These are phyloP conservation scores for Candida ficus DNA, from an alignment of 805 yeast species.

Conservation along the genomic window DNA sequence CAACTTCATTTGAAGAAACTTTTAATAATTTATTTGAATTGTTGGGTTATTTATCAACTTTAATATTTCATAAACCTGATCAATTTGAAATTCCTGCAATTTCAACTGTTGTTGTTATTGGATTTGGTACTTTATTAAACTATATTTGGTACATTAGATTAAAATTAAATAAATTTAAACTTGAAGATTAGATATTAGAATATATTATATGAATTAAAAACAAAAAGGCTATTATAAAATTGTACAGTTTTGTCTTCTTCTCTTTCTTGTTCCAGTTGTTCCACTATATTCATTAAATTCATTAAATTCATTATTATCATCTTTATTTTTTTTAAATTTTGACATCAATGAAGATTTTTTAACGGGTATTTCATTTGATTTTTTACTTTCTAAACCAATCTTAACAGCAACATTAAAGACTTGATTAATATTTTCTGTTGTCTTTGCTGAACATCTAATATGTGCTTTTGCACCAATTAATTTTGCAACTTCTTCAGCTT, in stretches of 20 bases:
- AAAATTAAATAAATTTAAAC: not conserved
- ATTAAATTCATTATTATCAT: constrained; percentile 9
- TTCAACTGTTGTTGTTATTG: constrained; percentile 14
- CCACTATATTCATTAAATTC: constrained; percentile 16
- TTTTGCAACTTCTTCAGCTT: constrained; percentile 38
- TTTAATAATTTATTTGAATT: constrained; percentile 28
- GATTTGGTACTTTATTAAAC: constrained; percentile 4
- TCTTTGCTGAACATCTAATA: constrained; percentile 74
- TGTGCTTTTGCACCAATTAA: constrained; percentile 67
- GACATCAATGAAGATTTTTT: constrained; percentile 1
- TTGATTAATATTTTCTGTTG: constrained; percentile 57
- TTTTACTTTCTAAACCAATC: constrained; percentile 21
- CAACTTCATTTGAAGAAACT: constrained; percentile 31
- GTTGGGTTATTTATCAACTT: constrained; percentile 24
- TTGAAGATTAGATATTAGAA: not conserved
- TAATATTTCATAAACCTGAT: constrained; percentile 26
- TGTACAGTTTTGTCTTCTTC: constrained; percentile 10
- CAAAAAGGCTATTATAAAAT: constrained; percentile 10
- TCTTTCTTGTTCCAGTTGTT: constrained; percentile 4
- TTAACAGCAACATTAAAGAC: constrained; percentile 59
- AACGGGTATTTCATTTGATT: too few species aligned
- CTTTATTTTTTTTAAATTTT: not conserved
- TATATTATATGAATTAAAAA: too few species aligned
- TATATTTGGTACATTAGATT: constrained; percentile 7
- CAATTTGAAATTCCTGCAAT: constrained; percentile 27